A percentile compares a stretch with the other conserved stretches of the same genome.
Conservation (phyloP, 495 filamentous ascomycete species). For the Trichoderma gamsii region DNA sequence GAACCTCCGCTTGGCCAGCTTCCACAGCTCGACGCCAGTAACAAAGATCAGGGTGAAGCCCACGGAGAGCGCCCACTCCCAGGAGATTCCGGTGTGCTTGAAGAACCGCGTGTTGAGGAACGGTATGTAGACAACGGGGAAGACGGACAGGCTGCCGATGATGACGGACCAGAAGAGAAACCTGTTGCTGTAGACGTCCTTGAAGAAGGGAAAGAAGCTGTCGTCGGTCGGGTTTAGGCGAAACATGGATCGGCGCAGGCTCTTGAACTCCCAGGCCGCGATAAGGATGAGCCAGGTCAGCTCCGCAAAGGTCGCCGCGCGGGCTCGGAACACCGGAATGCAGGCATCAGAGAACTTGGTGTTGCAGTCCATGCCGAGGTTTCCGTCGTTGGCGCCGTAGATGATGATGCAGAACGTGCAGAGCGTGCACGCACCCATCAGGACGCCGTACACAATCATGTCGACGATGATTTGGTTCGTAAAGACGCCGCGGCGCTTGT, state of each 20-base stretch:
- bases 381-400: constrained; percentile 51
- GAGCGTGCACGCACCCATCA: constrained; percentile 63
- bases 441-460: constrained; percentile 66
- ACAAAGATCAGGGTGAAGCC: constrained; percentile 58
- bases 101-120: constrained; percentile 62
- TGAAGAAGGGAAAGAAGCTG: constrained; percentile 49
- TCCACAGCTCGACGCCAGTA: constrained; percentile 60
- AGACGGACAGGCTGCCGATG: constrained; percentile 59
- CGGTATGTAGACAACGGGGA: constrained; percentile 69
- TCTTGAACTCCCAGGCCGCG: constrained; percentile 71
- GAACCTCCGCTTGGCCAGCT: constrained; percentile 51
- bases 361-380: constrained; percentile 65
- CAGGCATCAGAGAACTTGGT: constrained; percentile 48
- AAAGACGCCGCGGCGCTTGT: constrained; percentile 62
- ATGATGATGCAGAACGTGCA: constrained; percentile 63
- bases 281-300: constrained; percentile 69
- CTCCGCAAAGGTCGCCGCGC: constrained; percentile 70
- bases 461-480: constrained; percentile 62
- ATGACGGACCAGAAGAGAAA: constrained; percentile 72
- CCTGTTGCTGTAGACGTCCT: constrained; percentile 61
- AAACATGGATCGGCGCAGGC: constrained; percentile 64
- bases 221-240: constrained; percentile 53
- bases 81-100: constrained; percentile 65
- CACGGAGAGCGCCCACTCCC: constrained; percentile 65
- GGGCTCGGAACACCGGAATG: constrained; percentile 63